Conservation (phyloP, 1,284 basidiomycete species). For the Ceraceosorus guamensis region DNA sequence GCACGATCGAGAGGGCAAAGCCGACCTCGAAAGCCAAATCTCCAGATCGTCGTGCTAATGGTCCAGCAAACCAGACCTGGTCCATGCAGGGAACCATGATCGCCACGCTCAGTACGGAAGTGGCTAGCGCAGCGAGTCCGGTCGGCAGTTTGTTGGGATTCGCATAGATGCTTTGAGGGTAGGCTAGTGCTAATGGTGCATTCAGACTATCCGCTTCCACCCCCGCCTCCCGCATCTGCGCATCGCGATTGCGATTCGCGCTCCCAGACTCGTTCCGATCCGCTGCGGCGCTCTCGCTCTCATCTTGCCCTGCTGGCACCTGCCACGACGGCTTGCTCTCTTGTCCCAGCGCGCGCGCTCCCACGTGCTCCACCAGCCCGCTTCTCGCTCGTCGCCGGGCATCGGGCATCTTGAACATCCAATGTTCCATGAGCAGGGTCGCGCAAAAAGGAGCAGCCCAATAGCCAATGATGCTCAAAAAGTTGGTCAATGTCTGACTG, state of each 20-base stretch:
- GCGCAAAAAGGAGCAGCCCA: constrained; percentile 61
- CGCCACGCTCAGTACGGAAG: constrained; percentile 31
- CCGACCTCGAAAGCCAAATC: constrained; percentile 50
- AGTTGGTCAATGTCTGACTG: constrained; percentile 56
- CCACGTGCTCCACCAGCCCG: no score
- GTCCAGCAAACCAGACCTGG: constrained; percentile 43
- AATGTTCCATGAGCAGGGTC: constrained; percentile 58
- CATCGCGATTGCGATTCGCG: no score
- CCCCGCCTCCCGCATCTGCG: no score
- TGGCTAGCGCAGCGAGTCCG: constrained; percentile 54
- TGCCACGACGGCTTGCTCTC: no score
- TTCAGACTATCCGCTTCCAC: constrained; percentile 58
- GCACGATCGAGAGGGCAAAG: constrained; percentile 34
- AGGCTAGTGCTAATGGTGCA: no score
- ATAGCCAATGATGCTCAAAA: constrained; percentile 59
- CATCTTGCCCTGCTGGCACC: no score
- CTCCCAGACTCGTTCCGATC: no score
- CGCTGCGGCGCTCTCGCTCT: no score
- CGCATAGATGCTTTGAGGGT: constrained; percentile 59
- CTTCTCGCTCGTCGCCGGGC: no score
- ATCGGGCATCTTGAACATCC: constrained; percentile 55
- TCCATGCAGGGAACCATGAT: constrained; percentile 45
- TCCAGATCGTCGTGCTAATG: constrained; percentile 37
- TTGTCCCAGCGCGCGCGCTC: no score
- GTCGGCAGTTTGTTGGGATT: constrained; percentile 54